Conservation (phyloP, 2,329 filamentous ascomycete genomes). For the Rhynchosporium graminicola region DNA sequence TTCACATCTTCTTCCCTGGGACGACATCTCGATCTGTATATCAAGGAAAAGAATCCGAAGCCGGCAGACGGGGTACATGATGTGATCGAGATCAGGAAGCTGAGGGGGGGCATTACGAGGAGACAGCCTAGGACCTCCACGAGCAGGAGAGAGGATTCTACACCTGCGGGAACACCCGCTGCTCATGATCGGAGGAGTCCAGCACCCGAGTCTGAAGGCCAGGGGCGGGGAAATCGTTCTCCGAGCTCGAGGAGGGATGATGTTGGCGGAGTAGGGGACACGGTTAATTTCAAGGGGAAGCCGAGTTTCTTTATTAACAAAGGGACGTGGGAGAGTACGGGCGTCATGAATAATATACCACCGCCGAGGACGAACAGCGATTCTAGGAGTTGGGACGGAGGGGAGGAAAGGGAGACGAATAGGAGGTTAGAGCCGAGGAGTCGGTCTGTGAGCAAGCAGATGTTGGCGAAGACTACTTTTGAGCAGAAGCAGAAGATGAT, state of each 20-base stretch:
- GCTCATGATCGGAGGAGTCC: conserved; percentile 41
- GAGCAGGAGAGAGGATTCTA: conserved; percentile 56
- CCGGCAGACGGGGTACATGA: conserved; percentile 83
- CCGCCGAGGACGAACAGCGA: conserved; percentile 49
- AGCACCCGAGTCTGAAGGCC: conserved; percentile 39
- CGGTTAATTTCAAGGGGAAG: conserved; percentile 44
- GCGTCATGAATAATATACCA: conserved; percentile 75
- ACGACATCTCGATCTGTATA: conserved; percentile 90
- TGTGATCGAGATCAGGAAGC: conserved; percentile 82
- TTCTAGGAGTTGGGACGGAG: conserved; percentile 41
- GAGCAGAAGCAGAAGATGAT: conserved; percentile 64
- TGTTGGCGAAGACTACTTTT: conserved; percentile 53
- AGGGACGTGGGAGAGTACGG: conserved; percentile 73
- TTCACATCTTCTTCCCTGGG: conserved; percentile 95
- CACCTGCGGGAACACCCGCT: conserved; percentile 54
- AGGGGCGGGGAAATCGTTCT: conserved; percentile 39
- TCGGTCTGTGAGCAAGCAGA: conserved; percentile 50
- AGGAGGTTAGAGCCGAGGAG: conserved; percentile 41
- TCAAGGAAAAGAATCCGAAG: conserved; percentile 91
- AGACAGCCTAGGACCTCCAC: conserved; percentile 73
- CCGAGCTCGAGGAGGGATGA: conserved; percentile 42
- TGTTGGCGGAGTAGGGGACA: conserved; percentile 33
- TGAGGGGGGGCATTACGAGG: conserved; percentile 83
- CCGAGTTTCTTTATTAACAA: conserved; percentile 40
- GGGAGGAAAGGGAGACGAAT: conserved; percentile 40